These are phyloP conservation scores for Chalciporus sphaerocephalus DNA, from an alignment of 768 basidiomycete genomes.

Conservation along the genomic window DNA sequence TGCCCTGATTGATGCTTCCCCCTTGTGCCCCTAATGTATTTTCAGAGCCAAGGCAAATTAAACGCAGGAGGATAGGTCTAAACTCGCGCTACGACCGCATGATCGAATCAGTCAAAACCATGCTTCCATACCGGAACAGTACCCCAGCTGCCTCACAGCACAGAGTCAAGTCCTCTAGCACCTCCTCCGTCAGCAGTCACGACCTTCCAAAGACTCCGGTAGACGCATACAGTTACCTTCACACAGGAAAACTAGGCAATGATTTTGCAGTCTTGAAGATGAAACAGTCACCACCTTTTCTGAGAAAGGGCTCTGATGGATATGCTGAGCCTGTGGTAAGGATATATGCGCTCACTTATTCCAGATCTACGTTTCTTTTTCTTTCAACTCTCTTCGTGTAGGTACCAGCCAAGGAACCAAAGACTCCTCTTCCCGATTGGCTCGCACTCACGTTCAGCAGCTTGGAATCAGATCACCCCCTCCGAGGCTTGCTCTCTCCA, in stretches of 20 bases:
- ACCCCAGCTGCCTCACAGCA: constrained; percentile 25
- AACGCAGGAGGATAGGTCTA: constrained; percentile 47
- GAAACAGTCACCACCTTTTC: constrained; percentile 15
- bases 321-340: constrained; percentile 21
- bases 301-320: constrained; percentile 7
- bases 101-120: constrained; percentile 54
- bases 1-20: background rate
- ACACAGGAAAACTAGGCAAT: constrained; percentile 35
- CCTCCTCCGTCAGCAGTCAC: constrained; percentile 42
- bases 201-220: constrained; percentile 40
- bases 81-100: constrained; percentile 66
- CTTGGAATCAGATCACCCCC: constrained; percentile 35
- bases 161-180: constrained; percentile 38
- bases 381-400: constrained; percentile 7
- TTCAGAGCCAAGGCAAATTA: constrained; percentile 26
- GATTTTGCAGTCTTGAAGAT: constrained; percentile 44
- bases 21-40: constrained; percentile 1
- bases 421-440: constrained; percentile 49
- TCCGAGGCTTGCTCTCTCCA: constrained; percentile 30
- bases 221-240: constrained; percentile 35
- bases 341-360: constrained; percentile 26
- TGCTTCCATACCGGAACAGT: constrained; percentile 22
- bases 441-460: constrained; percentile 48
- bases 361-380: constrained; percentile 10
- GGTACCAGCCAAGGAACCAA: constrained; percentile 20